A percentile compares a stretch with the other conserved stretches of the same genome.
Conservation (phyloP, 345 rosid species). For the Fremontodendron californicum region DNA sequence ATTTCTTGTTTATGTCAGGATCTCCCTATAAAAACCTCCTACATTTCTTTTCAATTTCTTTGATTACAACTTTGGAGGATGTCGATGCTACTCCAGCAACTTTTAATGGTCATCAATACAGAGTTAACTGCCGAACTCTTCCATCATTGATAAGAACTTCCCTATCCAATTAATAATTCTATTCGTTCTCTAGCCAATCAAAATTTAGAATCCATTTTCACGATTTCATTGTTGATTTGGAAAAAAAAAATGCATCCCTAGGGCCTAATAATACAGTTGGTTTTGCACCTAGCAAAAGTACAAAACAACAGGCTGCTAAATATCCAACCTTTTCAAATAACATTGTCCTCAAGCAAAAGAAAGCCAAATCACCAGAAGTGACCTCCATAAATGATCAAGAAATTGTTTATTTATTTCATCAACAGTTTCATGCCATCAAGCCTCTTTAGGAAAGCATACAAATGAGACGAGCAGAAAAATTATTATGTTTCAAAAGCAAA, state of each 20-base stretch:
- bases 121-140: not conserved
- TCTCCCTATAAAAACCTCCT: not conserved
- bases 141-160: not conserved
- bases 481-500: not conserved
- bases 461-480: not conserved
- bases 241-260: not conserved
- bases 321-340: not conserved
- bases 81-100: not conserved
- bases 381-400: not conserved
- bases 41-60: not conserved
- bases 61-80: not conserved
- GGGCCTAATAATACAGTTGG: not conserved
- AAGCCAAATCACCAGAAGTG: not conserved
- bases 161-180: not conserved
- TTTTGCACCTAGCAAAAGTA: not conserved
- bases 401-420: not conserved
- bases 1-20: not conserved
- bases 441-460: not conserved
- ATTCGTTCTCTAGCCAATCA: not conserved
- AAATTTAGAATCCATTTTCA: not conserved
- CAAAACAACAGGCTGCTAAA: not conserved
- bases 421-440: not conserved
- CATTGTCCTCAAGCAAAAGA: not conserved
- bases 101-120: not conserved
- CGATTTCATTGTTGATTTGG: too few relatives aligned